Evolutionary conservation across 257 asterid genomes (phyloP).

Genomic region (Rauvolfia tetraphylla): DNA sequence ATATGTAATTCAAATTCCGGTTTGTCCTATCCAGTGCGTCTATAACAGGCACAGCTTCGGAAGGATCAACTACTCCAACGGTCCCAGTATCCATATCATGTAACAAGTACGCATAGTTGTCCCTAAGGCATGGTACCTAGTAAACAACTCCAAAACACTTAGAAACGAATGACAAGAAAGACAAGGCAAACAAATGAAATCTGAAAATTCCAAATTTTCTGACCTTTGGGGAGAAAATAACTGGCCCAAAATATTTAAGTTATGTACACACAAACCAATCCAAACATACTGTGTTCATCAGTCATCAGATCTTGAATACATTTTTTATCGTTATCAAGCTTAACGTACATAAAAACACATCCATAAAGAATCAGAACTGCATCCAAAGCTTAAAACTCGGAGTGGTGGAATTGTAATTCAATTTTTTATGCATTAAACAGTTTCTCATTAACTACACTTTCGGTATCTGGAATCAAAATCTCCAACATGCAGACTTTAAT

Average conservation of each 20-base stretch:
- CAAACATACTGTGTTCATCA: background rate
- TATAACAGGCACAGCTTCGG: slow-evolving; percentile 81
- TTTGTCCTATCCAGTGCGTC: slow-evolving; percentile 67
- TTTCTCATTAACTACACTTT: background rate
- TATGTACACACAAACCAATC: background rate
- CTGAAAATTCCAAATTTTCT: background rate
- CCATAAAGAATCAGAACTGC: too few species aligned
- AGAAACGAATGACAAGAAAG: background rate
- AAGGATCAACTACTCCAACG: slow-evolving; percentile 98
- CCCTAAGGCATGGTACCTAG: slow-evolving; percentile 89
- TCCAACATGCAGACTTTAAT: background rate
- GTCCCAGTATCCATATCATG: slow-evolving; percentile 91
- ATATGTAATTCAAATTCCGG: slow-evolving; percentile 79
- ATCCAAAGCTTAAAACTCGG: background rate
- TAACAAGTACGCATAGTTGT: slow-evolving; percentile 87
- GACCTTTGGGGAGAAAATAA: background rate
- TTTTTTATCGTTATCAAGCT: background rate
- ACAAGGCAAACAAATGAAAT: background rate
- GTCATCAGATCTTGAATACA: background rate
- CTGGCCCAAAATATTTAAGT: background rate
- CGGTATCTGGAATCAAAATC: background rate
- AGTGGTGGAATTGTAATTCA: background rate
- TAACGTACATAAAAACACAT: too few species aligned
- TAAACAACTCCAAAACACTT: slow-evolving; percentile 4
- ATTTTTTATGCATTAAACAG: background rate